Percentiles rank a stretch among this genome's conserved stretches.
Conservation (phyloP, 2,329 filamentous ascomycete species). For the Fusarium piperis region DNA sequence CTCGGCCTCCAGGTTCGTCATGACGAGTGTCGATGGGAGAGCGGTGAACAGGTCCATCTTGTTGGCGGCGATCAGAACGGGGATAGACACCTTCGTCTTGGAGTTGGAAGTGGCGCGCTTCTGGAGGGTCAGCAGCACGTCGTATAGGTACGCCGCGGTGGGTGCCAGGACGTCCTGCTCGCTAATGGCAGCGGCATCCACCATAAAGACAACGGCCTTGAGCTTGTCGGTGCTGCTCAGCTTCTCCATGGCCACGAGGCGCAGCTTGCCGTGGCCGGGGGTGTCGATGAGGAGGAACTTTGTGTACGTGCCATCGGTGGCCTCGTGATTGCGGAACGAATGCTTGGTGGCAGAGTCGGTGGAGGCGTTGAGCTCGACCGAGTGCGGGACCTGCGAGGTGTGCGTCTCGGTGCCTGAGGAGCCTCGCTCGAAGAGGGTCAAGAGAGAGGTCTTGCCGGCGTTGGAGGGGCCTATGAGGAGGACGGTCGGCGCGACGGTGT, state of each 20-base stretch:
- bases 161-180: constrained; percentile 71
- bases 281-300: constrained; percentile 87
- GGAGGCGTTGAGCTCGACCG: constrained; percentile 65
- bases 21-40: constrained; percentile 80
- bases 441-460: constrained; percentile 86
- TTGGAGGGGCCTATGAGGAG: constrained; percentile 84
- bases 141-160: constrained; percentile 86
- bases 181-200: constrained; percentile 80
- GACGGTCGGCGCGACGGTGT: constrained; percentile 77
- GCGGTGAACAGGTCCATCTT: constrained; percentile 97
- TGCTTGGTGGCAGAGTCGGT: constrained; percentile 53
- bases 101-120: constrained; percentile 65
- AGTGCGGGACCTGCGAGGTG: constrained; percentile 61
- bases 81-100: constrained; percentile 59
- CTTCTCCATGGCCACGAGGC: constrained; percentile 70
- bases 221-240: constrained; percentile 61
- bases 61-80: constrained; percentile 88
- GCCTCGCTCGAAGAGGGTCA: constrained; percentile 76
- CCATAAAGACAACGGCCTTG: constrained; percentile 82
- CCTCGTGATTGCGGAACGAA: constrained; percentile 67
- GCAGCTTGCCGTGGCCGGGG: constrained; percentile 94
- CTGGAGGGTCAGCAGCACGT: constrained; percentile 85
- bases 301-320: constrained; percentile 64
- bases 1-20: constrained; percentile 79
- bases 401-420: constrained; percentile 58